Evolutionary conservation across 1,139 yeast genomes (phyloP).

Genomic region (Taphrina confusa): DNA sequence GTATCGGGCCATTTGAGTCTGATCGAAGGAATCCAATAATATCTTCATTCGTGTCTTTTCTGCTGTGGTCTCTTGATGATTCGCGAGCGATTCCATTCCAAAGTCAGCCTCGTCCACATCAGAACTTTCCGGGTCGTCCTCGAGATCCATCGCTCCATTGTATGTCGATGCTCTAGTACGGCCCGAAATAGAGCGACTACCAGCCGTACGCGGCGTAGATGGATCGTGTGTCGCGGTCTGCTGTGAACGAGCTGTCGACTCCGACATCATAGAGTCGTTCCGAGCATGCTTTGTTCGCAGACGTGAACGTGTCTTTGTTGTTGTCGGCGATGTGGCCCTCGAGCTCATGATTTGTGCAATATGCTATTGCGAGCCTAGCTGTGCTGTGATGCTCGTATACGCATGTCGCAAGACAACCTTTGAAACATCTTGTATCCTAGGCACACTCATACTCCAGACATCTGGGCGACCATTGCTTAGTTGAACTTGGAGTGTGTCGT

Average conservation of each 20-base stretch:
- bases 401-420: too few relatives aligned
- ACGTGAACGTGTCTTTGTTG: constrained; percentile 4
- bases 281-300: constrained; percentile 1
- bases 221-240: constrained; percentile 1
- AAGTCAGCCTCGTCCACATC: constrained; percentile 32
- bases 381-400: too few relatives aligned
- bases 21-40: constrained; percentile 69
- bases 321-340: constrained; percentile 1
- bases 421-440: too few relatives aligned
- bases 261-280: constrained; percentile 4
- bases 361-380: too few relatives aligned
- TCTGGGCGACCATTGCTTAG: too few relatives aligned
- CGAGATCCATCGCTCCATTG: constrained; percentile 1
- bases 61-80: constrained; percentile 27
- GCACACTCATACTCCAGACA: too few relatives aligned
- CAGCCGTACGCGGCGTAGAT: neutral
- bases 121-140: constrained; percentile 23
- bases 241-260: neutral
- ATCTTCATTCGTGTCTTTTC: constrained; percentile 48
- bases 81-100: constrained; percentile 19
- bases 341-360: constrained; percentile 20
- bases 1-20: constrained; percentile 83
- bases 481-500: too few relatives aligned
- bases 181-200: constrained; percentile 7
- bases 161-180: constrained; percentile 7